Conservation (phyloP, 2,329 filamentous ascomycete genomes). For the Xylariaceae sp. region DNA sequence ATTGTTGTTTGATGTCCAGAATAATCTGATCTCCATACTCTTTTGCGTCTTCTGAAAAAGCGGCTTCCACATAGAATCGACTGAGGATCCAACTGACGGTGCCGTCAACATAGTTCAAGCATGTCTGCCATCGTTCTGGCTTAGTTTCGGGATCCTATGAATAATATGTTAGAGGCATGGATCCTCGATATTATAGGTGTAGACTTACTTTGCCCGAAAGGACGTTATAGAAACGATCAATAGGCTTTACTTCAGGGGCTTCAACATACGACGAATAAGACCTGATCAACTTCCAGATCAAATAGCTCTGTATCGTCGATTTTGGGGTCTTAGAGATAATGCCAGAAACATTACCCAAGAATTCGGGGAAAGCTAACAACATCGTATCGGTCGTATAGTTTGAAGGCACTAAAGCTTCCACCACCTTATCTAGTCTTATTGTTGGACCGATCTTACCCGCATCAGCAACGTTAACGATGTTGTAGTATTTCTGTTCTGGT, state of each 20-base stretch:
- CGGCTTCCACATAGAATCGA: conserved; percentile 72
- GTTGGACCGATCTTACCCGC: conserved; percentile 61
- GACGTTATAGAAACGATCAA: conserved; percentile 64
- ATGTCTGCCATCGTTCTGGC: conserved; percentile 70
- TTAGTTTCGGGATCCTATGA: conserved; percentile 62
- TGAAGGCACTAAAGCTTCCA: conserved; percentile 58
- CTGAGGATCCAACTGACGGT: conserved; percentile 71
- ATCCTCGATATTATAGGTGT: not conserved
- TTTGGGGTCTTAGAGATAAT: conserved; percentile 60
- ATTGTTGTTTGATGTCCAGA: conserved; percentile 71
- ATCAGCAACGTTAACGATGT: conserved; percentile 64
- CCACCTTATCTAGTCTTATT: conserved; percentile 58
- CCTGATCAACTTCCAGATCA: conserved; percentile 68
- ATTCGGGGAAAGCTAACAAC: conserved; percentile 65
- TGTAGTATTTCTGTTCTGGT: conserved; percentile 63
- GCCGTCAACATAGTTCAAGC: conserved; percentile 61
- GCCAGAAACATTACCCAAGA: conserved; percentile 62
- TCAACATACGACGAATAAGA: conserved; percentile 60
- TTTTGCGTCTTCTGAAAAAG: conserved; percentile 71
- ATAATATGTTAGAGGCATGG: conserved; percentile 4
- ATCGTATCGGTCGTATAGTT: conserved; percentile 57
- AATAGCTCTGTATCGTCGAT: conserved; percentile 65
- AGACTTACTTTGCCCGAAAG: conserved; percentile 58
- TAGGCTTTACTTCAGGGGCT: conserved; percentile 63
- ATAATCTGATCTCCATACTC: conserved; percentile 71